A percentile compares a stretch with the other conserved stretches of the same genome.
These are phyloP conservation scores for Quercus bicolor DNA, from an alignment of 306 rosid genomes.

Conservation along the genomic window DNA sequence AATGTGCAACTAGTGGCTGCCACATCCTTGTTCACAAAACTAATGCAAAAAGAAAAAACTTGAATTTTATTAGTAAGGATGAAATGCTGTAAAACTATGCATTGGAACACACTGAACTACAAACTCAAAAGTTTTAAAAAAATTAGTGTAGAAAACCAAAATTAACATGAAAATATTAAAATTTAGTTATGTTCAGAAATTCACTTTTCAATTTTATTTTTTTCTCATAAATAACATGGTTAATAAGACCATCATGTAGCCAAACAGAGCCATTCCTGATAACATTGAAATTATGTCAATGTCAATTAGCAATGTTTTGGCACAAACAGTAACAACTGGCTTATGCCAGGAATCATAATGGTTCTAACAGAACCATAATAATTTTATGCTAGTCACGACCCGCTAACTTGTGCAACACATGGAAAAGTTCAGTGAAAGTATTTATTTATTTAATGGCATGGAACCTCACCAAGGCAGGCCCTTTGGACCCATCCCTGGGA, in stretches of 20 bases:
- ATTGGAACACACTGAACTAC: background rate
- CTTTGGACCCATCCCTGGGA: too few relatives aligned
- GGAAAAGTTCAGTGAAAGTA: too few relatives aligned
- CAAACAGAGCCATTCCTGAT: background rate
- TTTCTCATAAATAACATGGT: background rate
- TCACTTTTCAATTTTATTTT: background rate
- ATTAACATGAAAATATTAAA: background rate
- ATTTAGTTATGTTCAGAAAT: background rate
- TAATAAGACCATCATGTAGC: background rate
- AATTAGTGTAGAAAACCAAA: background rate
- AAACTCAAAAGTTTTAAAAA: background rate
- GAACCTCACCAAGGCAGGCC: too few relatives aligned
- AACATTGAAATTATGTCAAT: background rate
- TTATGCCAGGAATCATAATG: background rate
- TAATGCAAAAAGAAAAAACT: background rate
- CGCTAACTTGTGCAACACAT: too few relatives aligned
- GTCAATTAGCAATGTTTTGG: background rate
- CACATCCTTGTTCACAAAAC: background rate
- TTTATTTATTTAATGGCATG: too few relatives aligned
- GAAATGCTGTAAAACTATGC: background rate
- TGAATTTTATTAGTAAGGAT: background rate
- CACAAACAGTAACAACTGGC: background rate
- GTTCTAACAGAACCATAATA: too few relatives aligned
- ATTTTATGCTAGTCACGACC: too few relatives aligned
- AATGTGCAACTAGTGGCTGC: background rate